phyloP scores from a whole-genome alignment of 768 basidiomycete genomes.

The Xerocomellus intermedius region DNA sequence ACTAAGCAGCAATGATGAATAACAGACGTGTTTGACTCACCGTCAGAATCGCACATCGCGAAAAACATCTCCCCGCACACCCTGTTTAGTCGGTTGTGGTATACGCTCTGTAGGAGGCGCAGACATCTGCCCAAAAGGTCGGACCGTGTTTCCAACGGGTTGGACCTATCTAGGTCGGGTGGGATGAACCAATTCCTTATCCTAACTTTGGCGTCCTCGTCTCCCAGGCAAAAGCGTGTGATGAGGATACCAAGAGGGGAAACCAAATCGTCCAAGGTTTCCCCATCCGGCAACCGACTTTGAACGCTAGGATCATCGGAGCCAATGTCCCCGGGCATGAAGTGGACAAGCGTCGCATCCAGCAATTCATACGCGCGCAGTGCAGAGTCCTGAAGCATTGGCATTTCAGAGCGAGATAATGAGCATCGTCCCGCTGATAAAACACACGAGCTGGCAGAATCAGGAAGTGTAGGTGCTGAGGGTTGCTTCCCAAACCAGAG shows the following conservation, averaged over 20 bases:
- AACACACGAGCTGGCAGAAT: slow-evolving; percentile 36
- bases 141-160: slow-evolving; percentile 67
- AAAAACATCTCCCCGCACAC: slow-evolving; percentile 86
- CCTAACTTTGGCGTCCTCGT: slow-evolving; percentile 53
- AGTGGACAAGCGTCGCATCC: slow-evolving; percentile 55
- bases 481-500: slow-evolving; percentile 59
- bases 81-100: slow-evolving; percentile 70
- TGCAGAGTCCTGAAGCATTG: slow-evolving; percentile 46
- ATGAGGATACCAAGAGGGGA: slow-evolving; percentile 77
- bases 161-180: slow-evolving; percentile 73
- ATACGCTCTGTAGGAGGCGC: slow-evolving; percentile 71
- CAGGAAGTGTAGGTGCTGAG: slow-evolving; percentile 35
- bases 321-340: slow-evolving; percentile 63
- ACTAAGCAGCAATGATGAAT: background rate
- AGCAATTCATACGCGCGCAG: slow-evolving; percentile 67
- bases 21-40: slow-evolving; percentile 32
- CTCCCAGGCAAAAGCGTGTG: slow-evolving; percentile 64
- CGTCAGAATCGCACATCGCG: slow-evolving; percentile 76
- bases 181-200: slow-evolving; percentile 74
- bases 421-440: slow-evolving; percentile 32
- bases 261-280: slow-evolving; percentile 72
- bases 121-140: slow-evolving; percentile 79
- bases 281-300: slow-evolving; percentile 39
- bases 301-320: slow-evolving; percentile 65
- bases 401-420: slow-evolving; percentile 37